Evolutionary conservation across 2,329 filamentous ascomycete species (phyloP), one percentile per base, ranked within the genome.

Genomic region (Aspergillus sp.): DNA sequence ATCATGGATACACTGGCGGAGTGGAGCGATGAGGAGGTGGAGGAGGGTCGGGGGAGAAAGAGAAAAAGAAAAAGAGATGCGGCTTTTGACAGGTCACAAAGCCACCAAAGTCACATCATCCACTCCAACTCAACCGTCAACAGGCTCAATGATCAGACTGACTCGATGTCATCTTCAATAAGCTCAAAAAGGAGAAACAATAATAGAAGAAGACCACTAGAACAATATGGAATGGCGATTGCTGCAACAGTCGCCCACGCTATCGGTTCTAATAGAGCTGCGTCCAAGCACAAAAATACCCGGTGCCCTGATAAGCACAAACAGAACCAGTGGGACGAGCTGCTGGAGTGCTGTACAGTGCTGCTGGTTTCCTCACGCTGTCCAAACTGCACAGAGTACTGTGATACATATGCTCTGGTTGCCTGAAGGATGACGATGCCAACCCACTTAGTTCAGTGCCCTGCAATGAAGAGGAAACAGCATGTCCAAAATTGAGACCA

Each of bases 11-110:
- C 7, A 22, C 30, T 28, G 19, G 41, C 25, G 31, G 47, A 43
- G 47, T 25, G 30, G 54, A 43, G 11, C 19, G 41, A 30, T 43
- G 41, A 11, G 38, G 22, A 47, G 17, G 51, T 45, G 30, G 46
- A 30, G 41, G 31, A 53, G 23, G 31, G 19, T 17, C 46, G 19
- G 25, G 22, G 54, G 25, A 54, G 48, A 34, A 46, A 28, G 31
- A 38, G 22, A 47, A 28, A n/a, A 49, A 52, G 8, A n/a, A 30
- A 47, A n/a, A 43, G 38, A 52, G 31, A 30, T n/a, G 45, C 45
- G n/a, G 8, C 46, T 60, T 41, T 46, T 49, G 45, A 58, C 56
- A 58, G 56, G 49, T 58, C 56, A 58, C 48, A 58, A 52, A 51
- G 30, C 47, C 25, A 7, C 30, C 19, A 41, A 41, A 13, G 34